Evolutionary conservation across 1,284 basidiomycete genomes (phyloP).

Genomic region (Malassezia yamatoensis): DNA sequence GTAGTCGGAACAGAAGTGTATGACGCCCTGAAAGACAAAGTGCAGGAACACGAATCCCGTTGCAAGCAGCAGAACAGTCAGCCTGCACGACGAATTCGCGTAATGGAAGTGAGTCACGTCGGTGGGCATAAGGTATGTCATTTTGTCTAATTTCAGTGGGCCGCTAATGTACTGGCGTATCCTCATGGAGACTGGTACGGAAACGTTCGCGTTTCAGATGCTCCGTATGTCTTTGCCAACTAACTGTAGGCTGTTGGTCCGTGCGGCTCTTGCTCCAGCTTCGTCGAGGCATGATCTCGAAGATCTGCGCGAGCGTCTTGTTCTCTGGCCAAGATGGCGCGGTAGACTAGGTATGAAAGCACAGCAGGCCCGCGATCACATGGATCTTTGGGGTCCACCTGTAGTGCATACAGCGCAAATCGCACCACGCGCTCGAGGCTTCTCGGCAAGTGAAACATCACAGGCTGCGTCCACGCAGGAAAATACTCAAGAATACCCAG

Average conservation of each 20-base stretch:
- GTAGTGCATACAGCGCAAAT: constrained; percentile 28
- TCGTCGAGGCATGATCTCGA: constrained; percentile 38
- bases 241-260: constrained; percentile 26
- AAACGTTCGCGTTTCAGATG: constrained; percentile 25
- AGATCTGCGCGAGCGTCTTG: constrained; percentile 28
- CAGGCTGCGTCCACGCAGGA: not conserved
- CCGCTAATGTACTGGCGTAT: constrained; percentile 47
- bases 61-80: constrained; percentile 16
- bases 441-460: not conserved
- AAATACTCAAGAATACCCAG: too few relatives aligned
- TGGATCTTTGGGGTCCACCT: constrained; percentile 33
- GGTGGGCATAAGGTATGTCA: constrained; percentile 34
- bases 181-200: constrained; percentile 45
- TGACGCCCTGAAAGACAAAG: constrained; percentile 28
- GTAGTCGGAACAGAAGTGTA: constrained; percentile 43
- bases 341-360: constrained; percentile 44
- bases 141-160: constrained; percentile 22
- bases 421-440: constrained; percentile 21
- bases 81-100: constrained; percentile 24
- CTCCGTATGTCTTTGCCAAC: constrained; percentile 10
- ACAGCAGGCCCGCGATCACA: constrained; percentile 29
- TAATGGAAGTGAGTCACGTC: constrained; percentile 32
- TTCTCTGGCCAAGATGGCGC: constrained; percentile 47
- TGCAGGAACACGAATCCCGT: constrained; percentile 26
- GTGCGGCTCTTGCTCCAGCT: constrained; percentile 39